Percentiles rank a stretch among this genome's conserved stretches.
phyloP scores from a whole-genome alignment of 345 rosid species.

The Kandelia obovata region DNA sequence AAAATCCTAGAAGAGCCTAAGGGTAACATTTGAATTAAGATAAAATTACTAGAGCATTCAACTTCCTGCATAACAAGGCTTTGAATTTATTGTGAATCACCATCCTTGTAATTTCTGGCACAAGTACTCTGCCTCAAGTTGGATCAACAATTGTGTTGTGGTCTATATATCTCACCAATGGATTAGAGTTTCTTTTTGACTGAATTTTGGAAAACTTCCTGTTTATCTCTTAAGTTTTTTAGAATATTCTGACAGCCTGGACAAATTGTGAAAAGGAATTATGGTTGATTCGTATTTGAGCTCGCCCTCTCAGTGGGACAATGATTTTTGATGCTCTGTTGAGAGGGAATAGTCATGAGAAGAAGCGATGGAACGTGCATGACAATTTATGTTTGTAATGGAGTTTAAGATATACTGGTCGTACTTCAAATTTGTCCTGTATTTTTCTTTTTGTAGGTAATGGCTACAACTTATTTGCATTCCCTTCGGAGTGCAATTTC shows the following conservation, averaged over 20 bases:
- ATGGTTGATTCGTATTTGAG: not conserved
- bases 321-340: not conserved
- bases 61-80: not conserved
- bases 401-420: not conserved
- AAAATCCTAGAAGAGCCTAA: constrained; percentile 26
- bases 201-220: not conserved
- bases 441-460: constrained; percentile 48
- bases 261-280: not conserved
- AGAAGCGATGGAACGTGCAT: not conserved
- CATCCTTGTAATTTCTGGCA: not conserved
- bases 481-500: constrained; percentile 98
- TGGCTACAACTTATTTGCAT: constrained; percentile 71
- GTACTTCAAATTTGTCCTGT: not conserved
- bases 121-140: not conserved
- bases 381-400: constrained; percentile 2
- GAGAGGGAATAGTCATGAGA: not conserved
- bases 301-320: not conserved
- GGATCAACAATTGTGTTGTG: not conserved
- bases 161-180: constrained; percentile 1
- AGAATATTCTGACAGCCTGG: not conserved
- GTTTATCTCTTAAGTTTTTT: not conserved
- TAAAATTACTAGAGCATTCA: not conserved
- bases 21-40: constrained; percentile 37
- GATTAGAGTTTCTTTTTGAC: not conserved
- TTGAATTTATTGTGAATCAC: not conserved